Percentiles rank a stretch among this genome's conserved stretches.
Conservation (phyloP, 2,329 filamentous ascomycete genomes). For the Cladosporium sp. region DNA sequence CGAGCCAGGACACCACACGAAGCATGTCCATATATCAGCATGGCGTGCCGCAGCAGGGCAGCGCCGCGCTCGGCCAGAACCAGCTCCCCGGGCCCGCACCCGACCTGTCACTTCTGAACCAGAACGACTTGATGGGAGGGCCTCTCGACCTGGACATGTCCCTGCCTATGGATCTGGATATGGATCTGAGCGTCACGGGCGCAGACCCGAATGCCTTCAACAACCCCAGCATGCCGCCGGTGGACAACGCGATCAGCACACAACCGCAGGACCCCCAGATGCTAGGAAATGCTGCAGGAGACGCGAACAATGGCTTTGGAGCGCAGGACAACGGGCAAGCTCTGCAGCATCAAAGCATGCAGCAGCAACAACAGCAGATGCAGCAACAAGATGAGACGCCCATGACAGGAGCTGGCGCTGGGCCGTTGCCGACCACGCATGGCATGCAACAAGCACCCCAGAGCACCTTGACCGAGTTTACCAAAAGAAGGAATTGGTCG, state of each 20-base stretch:
- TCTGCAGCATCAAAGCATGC: no score
- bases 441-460: constrained; percentile 40
- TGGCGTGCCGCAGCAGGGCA: constrained; percentile 2
- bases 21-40: constrained; percentile 10
- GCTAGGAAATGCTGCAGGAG: constrained; percentile 1
- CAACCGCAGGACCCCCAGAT: constrained; percentile 14
- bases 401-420: constrained; percentile 47
- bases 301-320: constrained; percentile 16
- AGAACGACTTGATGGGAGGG: constrained; percentile 33
- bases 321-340: constrained; percentile 19
- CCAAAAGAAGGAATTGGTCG: constrained; percentile 71
- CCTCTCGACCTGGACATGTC: constrained; percentile 41
- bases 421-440: constrained; percentile 53
- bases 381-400: constrained; percentile 16
- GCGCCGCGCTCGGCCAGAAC: constrained; percentile 9
- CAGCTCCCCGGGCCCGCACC: constrained; percentile 25
- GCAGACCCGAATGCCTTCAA: constrained; percentile 20
- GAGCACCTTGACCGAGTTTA: constrained; percentile 61
- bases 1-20: background rate
- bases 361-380: constrained; percentile 27
- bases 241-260: constrained; percentile 4
- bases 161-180: constrained; percentile 45
- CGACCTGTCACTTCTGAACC: constrained; percentile 67
- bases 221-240: background rate
- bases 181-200: constrained; percentile 32